phyloP scores from a whole-genome alignment of 2,329 filamentous ascomycete genomes.

The Hymenoscyphus salicellus region DNA sequence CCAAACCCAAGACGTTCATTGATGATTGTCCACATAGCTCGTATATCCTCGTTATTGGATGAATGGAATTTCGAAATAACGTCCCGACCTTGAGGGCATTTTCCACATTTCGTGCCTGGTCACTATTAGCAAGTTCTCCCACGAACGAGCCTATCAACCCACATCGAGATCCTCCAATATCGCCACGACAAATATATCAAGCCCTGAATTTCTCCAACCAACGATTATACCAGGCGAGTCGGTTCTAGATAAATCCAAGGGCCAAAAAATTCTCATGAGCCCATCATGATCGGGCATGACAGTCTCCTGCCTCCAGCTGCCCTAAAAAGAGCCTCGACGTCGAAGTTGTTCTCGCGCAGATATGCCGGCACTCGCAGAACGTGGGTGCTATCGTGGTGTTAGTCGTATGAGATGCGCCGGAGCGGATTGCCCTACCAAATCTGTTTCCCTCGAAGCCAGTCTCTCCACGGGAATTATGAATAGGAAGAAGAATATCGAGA shows the following conservation, averaged over 20 bases:
- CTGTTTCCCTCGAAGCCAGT: slow-evolving; percentile 75
- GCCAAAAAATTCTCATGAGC: slow-evolving; percentile 98
- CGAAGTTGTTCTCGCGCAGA: slow-evolving; percentile 94
- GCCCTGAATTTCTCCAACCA: slow-evolving; percentile 89
- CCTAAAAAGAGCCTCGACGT: slow-evolving; percentile 88
- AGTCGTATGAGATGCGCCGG: slow-evolving; percentile 21
- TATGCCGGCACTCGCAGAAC: slow-evolving; percentile 72
- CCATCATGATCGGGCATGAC: slow-evolving; percentile 76
- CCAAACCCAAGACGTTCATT: slow-evolving; percentile 81
- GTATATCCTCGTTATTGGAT: slow-evolving; percentile 77
- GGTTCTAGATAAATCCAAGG: slow-evolving; percentile 73
- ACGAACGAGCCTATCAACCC: slow-evolving; percentile 35
- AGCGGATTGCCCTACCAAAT: slow-evolving; percentile 57
- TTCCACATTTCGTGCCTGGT: slow-evolving; percentile 65
- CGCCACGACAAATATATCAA: slow-evolving; percentile 86
- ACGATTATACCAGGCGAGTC: slow-evolving; percentile 80
- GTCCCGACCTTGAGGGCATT: slow-evolving; percentile 80
- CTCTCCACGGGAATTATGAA: slow-evolving; percentile 81
- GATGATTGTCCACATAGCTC: slow-evolving; percentile 77
- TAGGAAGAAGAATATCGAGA: slow-evolving; percentile 81
- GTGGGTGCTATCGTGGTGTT: slow-evolving; percentile 65
- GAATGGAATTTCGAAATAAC: slow-evolving; percentile 76
- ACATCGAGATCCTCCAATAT: slow-evolving; percentile 90
- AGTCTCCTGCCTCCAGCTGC: slow-evolving; percentile 23
- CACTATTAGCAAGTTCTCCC: slow-evolving; percentile 27